Percentiles rank a stretch among this genome's conserved stretches.
phyloP scores from a whole-genome alignment of 116 monocot genomes.

The Posidonia oceanica region DNA sequence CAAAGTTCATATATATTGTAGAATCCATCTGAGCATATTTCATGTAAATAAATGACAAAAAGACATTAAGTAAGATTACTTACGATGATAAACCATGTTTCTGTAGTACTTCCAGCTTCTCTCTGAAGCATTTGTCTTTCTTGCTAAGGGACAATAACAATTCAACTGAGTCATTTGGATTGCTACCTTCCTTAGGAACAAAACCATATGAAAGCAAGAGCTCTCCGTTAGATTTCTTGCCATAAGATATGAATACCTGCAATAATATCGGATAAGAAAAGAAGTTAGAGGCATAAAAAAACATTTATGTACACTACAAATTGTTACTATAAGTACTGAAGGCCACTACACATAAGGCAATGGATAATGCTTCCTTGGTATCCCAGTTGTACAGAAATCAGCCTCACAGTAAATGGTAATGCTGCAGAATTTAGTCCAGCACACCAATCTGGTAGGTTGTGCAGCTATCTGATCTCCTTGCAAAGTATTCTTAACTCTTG shows the following conservation, averaged over 20 bases:
- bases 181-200: slow-evolving; percentile 89
- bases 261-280: slow-evolving; percentile 2
- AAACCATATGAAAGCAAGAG: slow-evolving; percentile 97
- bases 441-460: background rate
- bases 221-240: slow-evolving; percentile 93
- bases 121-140: slow-evolving; percentile 63
- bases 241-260: slow-evolving; percentile 98
- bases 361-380: background rate
- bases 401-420: background rate
- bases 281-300: background rate
- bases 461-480: background rate
- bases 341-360: background rate
- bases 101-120: slow-evolving; percentile 58
- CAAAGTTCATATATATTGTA: too few relatives aligned
- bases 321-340: background rate
- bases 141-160: slow-evolving; percentile 59
- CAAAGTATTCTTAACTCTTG: background rate
- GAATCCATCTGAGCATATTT: too few relatives aligned
- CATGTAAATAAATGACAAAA: too few relatives aligned
- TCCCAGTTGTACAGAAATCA: background rate
- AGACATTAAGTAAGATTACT: background rate
- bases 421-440: background rate
- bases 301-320: background rate
- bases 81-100: slow-evolving; percentile 56
- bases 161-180: slow-evolving; percentile 89